Evolutionary conservation across 2,329 filamentous ascomycete species (phyloP).

Genomic region (Furcasterigmium sp.): DNA sequence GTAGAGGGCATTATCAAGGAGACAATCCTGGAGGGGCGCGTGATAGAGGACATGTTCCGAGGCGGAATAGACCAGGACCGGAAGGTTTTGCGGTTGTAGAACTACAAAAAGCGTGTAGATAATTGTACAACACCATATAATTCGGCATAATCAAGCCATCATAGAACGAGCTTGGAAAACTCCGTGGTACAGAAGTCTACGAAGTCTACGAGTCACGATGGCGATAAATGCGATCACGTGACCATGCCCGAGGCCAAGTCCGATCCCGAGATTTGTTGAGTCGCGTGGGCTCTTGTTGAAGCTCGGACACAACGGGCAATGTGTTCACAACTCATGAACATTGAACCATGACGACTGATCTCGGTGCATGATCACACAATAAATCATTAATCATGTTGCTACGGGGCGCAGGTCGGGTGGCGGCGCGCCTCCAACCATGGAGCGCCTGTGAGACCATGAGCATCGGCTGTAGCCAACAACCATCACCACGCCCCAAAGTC

Average conservation of each 20-base stretch:
- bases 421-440: constrained; percentile 38
- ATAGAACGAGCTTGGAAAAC: too few relatives aligned
- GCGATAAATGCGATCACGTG: too few relatives aligned
- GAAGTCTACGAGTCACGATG: too few relatives aligned
- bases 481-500: background rate
- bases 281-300: too few relatives aligned
- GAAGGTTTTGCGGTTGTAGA: constrained; percentile 42
- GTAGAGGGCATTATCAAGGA: constrained; percentile 71
- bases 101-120: constrained; percentile 11
- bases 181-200: too few relatives aligned
- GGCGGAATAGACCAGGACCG: constrained; percentile 58
- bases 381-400: background rate
- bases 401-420: background rate
- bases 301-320: constrained; percentile 7
- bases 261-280: too few relatives aligned
- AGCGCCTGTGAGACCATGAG: constrained; percentile 81
- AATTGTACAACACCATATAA: too few relatives aligned
- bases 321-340: background rate
- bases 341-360: background rate
- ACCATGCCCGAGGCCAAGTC: too few relatives aligned
- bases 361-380: background rate
- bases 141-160: too few relatives aligned
- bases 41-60: constrained; percentile 67
- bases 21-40: constrained; percentile 61
- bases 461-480: background rate